Base-by-base conservation (phyloP, 495 filamentous ascomycete species). In the Penicillium parvum region DNA sequence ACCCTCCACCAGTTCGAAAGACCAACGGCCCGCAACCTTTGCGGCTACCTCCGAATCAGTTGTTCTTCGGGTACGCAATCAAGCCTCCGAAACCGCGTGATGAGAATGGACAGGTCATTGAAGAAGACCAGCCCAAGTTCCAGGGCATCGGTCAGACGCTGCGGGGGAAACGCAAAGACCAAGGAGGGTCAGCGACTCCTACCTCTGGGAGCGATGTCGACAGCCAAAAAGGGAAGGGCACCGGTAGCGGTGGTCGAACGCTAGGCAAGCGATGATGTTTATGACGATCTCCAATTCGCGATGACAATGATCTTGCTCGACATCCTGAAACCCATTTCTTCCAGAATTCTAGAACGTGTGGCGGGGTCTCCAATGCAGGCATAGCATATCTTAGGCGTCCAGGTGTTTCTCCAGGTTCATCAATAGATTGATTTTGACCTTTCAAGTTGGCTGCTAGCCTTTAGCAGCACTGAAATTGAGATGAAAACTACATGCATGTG, bases 51-150 rank as follows among this genome's bases (percentile, higher is more conserved):
- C 85, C 83, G 0, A 90, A 91, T 43, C 91, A 96, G 57, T 71
- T 98, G 5, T 98, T 98, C 70, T 92, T 98, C 50, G 92, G 92
- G 8, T 98, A 97, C 55, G 82, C 92, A 46, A 75, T 96, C 60
- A 91, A 84, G 55, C 90, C 90, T 0, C 75, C 90, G 14, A 88
- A 85, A 71, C 87, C 87, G 29, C 82, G 83, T 15, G 86, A 81
- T 19, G 86, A 88, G 43, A 77, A 83, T 38, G 83, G 79, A 15
- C 70, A 74, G 40, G 73, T 55, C 7, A 49, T 67, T 20, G 77
- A 78, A 20, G 79, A 81, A 32, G 79, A 81, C 2, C 83, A 84
- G 54, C 84, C 83, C 7, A 76, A 85, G 48, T 98, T 97, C 63
- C 76, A 81, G n/a, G 92, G 92, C 0, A 76, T 83, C 28, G 92